Base-by-base conservation (phyloP, 495 filamentous ascomycete species). In the Hypoxylon rickii region DNA sequence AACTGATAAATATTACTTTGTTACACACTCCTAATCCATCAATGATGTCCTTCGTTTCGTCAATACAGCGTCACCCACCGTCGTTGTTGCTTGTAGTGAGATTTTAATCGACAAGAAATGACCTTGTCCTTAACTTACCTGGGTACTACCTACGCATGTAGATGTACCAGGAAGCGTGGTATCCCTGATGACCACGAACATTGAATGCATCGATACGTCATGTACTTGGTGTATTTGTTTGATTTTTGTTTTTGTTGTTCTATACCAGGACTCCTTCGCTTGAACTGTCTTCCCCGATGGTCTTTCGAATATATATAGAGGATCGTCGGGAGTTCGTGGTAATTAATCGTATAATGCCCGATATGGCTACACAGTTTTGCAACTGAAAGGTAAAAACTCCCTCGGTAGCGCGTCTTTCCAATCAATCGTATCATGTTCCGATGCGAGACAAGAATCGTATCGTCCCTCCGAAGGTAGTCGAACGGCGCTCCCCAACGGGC, bases 61-160 rank as follows among this genome's bases (percentile, higher is more conserved):
- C 58, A 51, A 52, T 51, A 39, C 24, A 52, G 41, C 47, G 58
- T 62, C 51, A 61, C 15, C 55, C 41, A 47, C 46, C 24, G 36
- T 24, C 21, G 48, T 13, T n/a, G n/a, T 15, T 13, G 11, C 34
- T 19, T 2, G 3, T 6, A n/a, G n/a, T 26, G 2, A 56, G 40
- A 34, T 24, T 13, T 15, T 20, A 43, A 38, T n/a, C n/a, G n/a
- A n/a, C n/a, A 54, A 37, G 43, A 59, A 44, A 44, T 61, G 33
- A n/a, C n/a, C n/a, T n/a, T n/a, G n/a, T n/a, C n/a, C n/a, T n/a
- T n/a, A n/a, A n/a, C n/a, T n/a, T n/a, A n/a, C n/a, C n/a, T n/a
- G n/a, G n/a, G n/a, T n/a, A n/a, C n/a, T n/a, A n/a, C n/a, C n/a
- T n/a, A n/a, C n/a, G n/a, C n/a, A n/a, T n/a, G n/a, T n/a, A n/a